Conservation (phyloP, 371 early-diverging fungal species). For the Phascolomyces articulosus region DNA sequence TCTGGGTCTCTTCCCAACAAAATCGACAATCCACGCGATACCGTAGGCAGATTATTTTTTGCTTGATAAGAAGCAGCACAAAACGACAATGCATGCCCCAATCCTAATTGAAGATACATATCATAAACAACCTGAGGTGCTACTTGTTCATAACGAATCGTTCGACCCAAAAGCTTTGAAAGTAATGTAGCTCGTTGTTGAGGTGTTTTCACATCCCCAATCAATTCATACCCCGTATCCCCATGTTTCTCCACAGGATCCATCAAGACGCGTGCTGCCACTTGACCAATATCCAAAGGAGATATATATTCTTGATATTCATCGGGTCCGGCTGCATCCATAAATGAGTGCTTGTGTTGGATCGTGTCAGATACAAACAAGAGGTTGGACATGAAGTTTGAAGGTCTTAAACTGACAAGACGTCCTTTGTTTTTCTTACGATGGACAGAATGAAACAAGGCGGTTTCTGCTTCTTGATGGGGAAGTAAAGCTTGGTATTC, state of each 20-base stretch:
- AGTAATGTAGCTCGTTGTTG: conserved; percentile 17
- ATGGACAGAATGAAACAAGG: too few species aligned
- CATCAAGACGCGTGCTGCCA: conserved; percentile 12
- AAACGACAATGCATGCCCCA: neutral
- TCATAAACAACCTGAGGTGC: neutral
- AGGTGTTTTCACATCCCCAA: conserved; percentile 13
- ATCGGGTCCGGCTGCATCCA: conserved; percentile 14
- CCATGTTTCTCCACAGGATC: conserved; percentile 25
- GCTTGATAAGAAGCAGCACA: neutral
- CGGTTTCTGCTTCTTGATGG: too few species aligned
- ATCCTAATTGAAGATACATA: neutral
- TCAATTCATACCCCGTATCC: conserved; percentile 16
- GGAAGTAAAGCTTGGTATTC: too few species aligned
- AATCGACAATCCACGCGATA: conserved; percentile 9
- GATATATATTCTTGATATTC: conserved; percentile 16
- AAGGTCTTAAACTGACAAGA: conserved; percentile 35
- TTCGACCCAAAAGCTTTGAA: conserved; percentile 8
- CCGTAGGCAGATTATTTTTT: neutral
- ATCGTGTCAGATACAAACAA: neutral
- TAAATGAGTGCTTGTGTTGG: neutral
- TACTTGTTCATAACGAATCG: conserved; percentile 13
- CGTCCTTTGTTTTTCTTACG: neutral
- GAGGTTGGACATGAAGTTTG: conserved; percentile 34
- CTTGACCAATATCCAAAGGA: conserved; percentile 15
- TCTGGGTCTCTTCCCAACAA: conserved; percentile 15